Evolutionary conservation across 2,329 filamentous ascomycete species (phyloP), one percentile per base, ranked within the genome.

Genomic region (Fusarium sp.): DNA sequence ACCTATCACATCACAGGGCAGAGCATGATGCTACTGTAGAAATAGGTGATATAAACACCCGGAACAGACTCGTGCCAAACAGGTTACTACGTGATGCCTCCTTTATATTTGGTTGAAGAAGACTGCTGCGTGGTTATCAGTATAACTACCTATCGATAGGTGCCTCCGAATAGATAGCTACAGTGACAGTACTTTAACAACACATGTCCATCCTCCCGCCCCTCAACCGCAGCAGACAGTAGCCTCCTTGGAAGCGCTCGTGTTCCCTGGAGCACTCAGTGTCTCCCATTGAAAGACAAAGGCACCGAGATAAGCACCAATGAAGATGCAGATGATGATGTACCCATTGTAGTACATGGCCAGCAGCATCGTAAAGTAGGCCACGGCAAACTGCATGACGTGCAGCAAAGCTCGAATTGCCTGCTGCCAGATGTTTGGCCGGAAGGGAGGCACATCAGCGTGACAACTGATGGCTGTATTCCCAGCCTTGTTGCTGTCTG

Each of bases 301-400:
- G 11, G 84, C 81, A 14, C 91, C 92, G 6, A 93, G 53, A 63
- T 86, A 92, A 1, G 89, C 86, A 2, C 92, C 92, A 51, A 94
- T 83, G 61, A 94, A 85, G 72, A 95, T 92, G 66, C 87, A 91
- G 56, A 94, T 88, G 73, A 95, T 91, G 61, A 95, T 82, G 75
- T 92, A 95, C 9, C 88, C 85, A 66, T 86, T 86, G 76, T 82
- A 87, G 72, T 86, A 85, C 74, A 67, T 71, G 76, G 69, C 66
- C 42, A 71, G 53, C 77, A 90, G 76, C 91, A 95, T 94, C 69
- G 94, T 75, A 66, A 94, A 86, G 72, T 94, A 95, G 3, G 89
- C 90, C 2, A 92, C 82, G 0, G 85, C 86, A 68, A 94, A 92
- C 65, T 91, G 89, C 4, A 86, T 52, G 76, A 87, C 86, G 66